These are phyloP conservation scores for Oryza meridionalis DNA, from an alignment of 176 grass and related monocot species.

Conservation along the genomic window DNA sequence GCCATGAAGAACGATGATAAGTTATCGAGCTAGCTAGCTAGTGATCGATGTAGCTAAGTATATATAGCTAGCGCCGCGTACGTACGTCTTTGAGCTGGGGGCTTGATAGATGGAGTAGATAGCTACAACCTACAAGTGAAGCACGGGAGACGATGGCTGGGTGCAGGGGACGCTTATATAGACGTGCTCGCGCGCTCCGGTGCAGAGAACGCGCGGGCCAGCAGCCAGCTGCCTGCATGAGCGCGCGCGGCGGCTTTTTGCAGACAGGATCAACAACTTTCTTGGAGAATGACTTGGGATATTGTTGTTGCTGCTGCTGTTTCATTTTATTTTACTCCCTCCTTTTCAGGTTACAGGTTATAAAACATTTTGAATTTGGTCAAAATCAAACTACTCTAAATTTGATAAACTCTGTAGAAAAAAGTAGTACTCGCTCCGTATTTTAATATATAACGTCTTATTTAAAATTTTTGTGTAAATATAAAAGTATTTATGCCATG, in stretches of 20 bases:
- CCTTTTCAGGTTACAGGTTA: too few relatives aligned
- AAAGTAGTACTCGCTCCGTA: too few relatives aligned
- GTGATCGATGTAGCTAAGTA: background rate
- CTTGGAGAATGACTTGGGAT: background rate
- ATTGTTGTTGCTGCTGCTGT: background rate
- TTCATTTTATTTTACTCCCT: too few relatives aligned
- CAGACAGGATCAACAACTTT: slow-evolving; percentile 19
- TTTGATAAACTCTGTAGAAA: too few relatives aligned
- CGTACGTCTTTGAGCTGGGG: too few relatives aligned
- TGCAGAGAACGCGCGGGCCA: background rate
- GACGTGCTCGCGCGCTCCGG: background rate
- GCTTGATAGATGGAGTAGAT: background rate
- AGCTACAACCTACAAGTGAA: background rate
- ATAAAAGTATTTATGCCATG: too few relatives aligned
- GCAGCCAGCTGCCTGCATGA: slow-evolving; percentile 21
- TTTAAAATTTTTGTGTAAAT: too few relatives aligned
- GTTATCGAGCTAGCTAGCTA: background rate
- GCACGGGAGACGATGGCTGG: background rate
- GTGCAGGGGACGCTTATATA: slow-evolving; percentile 54
- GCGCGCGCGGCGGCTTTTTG: background rate
- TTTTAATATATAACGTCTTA: too few relatives aligned
- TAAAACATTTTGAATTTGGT: too few relatives aligned
- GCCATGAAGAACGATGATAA: background rate
- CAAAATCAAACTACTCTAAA: too few relatives aligned
- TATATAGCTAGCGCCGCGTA: too few relatives aligned